Conservation (phyloP, 345 rosid species). For the Cochlearia excelsa region DNA sequence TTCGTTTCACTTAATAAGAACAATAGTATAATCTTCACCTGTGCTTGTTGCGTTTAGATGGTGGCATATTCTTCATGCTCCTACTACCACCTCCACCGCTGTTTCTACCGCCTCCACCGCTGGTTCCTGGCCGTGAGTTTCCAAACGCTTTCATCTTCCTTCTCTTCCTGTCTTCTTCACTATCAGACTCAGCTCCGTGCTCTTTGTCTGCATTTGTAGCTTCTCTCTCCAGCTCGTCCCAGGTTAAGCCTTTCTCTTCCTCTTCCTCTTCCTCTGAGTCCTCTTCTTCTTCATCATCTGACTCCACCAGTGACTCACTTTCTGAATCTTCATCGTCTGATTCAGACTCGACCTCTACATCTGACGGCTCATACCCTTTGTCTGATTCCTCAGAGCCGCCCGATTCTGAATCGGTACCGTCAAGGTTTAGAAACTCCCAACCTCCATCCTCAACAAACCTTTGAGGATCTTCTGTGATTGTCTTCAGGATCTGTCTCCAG, state of each 20-base stretch:
- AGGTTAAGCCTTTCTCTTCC: constrained; percentile 92
- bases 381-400: constrained; percentile 79
- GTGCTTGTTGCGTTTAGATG: constrained; percentile 32
- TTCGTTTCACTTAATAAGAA: constrained; percentile 6
- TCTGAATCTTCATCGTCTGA: constrained; percentile 75
- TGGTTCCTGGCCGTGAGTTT: constrained; percentile 59
- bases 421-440: constrained; percentile 89
- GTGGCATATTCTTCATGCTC: constrained; percentile 37
- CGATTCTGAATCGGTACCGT: constrained; percentile 83
- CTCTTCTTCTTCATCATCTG: constrained; percentile 85
- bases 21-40: constrained; percentile 7
- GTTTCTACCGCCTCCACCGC: constrained; percentile 29
- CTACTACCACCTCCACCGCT: constrained; percentile 24
- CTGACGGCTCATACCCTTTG: constrained; percentile 87
- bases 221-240: constrained; percentile 98
- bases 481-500: constrained; percentile 89
- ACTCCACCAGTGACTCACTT: constrained; percentile 74
- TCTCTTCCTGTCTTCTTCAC: constrained; percentile 88
- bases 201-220: constrained; percentile 92
- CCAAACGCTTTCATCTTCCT: constrained; percentile 85
- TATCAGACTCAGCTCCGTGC: constrained; percentile 78
- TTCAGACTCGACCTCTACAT: constrained; percentile 71
- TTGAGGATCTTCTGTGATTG: constrained; percentile 84
- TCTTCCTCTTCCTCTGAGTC: constrained; percentile 66
- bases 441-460: constrained; percentile 84